Evolutionary conservation across 202 grass and related monocot species (phyloP).

Genomic region (Panicum hallii): DNA sequence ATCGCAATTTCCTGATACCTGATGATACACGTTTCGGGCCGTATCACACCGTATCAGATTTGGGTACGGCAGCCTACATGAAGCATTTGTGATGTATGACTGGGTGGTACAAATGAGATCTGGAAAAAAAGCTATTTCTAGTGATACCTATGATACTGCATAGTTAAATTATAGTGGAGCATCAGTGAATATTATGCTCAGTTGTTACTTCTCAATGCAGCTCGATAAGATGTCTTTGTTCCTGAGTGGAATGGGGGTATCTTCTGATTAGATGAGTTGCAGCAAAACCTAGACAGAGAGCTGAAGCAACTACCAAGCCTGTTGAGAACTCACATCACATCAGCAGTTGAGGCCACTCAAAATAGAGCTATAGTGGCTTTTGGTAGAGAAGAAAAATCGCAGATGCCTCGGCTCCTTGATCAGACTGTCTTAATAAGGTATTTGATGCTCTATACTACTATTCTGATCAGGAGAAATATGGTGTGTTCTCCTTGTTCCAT

Average conservation of each 20-base stretch:
- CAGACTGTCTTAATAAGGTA: background rate
- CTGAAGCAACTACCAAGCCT: constrained; percentile 69
- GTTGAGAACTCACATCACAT: constrained; percentile 82
- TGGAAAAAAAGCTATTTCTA: background rate
- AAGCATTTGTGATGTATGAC: background rate
- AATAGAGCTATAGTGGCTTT: constrained; percentile 21
- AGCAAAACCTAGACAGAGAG: constrained; percentile 76
- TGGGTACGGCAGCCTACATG: background rate
- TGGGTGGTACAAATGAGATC: background rate
- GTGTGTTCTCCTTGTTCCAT: background rate
- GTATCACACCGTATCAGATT: background rate
- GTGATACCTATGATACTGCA: background rate
- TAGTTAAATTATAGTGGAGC: background rate
- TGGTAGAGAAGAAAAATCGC: constrained; percentile 68
- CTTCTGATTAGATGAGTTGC: constrained; percentile 53
- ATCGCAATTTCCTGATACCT: background rate
- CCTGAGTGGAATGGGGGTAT: background rate
- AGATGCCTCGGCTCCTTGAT: constrained; percentile 51
- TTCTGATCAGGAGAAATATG: background rate
- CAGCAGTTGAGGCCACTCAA: constrained; percentile 64
- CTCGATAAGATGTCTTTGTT: background rate
- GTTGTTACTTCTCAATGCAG: background rate
- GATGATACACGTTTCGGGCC: background rate
- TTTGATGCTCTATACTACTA: background rate
- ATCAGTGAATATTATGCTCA: background rate